phyloP scores from a whole-genome alignment of 2,329 filamentous ascomycete species.

The Epichloe baconii region DNA sequence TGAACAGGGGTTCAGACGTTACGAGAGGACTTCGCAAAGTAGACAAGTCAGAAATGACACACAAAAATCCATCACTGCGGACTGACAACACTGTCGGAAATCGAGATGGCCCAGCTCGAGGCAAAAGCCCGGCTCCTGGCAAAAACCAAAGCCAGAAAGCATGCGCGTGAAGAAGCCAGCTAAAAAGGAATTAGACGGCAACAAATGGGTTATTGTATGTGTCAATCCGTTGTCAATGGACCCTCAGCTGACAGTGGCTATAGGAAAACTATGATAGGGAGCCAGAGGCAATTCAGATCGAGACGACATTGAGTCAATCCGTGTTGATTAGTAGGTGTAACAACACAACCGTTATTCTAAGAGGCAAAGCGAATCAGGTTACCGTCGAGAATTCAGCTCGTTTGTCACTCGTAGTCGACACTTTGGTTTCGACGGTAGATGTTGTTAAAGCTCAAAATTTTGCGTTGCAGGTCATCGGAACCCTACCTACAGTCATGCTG shows the following conservation, averaged over 20 bases:
- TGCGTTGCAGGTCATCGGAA: conserved; percentile 79
- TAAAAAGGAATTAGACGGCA: conserved; percentile 68
- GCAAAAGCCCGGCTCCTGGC: conserved; percentile 76
- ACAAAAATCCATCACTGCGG: conserved; percentile 88
- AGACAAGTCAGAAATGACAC: conserved; percentile 91
- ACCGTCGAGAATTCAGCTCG: conserved; percentile 83
- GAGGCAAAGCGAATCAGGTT: conserved; percentile 93
- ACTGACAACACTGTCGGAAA: conserved; percentile 57
- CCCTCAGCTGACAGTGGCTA: conserved; percentile 3
- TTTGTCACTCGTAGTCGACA: conserved; percentile 77
- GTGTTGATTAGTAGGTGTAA: conserved; percentile 86
- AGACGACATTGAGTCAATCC: conserved; percentile 73
- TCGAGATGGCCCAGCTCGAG: conserved; percentile 40
- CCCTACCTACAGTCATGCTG: conserved; percentile 74
- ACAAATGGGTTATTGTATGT: conserved; percentile 81
- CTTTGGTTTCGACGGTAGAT: conserved; percentile 80
- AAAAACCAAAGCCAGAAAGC: conserved; percentile 79
- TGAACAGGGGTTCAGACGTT: conserved; percentile 81
- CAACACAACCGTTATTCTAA: conserved; percentile 79
- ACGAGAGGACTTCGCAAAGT: conserved; percentile 87
- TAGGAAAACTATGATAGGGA: conserved; percentile 85
- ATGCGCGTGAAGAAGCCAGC: conserved; percentile 75
- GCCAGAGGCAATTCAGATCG: conserved; percentile 59
- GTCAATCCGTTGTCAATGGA: too few species aligned
- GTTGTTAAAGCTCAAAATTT: conserved; percentile 94